A percentile compares a stretch with the other conserved stretches of the same genome.
phyloP scores from a whole-genome alignment of 495 filamentous ascomycete genomes.

The Hyphodiscus hymeniophilus region DNA sequence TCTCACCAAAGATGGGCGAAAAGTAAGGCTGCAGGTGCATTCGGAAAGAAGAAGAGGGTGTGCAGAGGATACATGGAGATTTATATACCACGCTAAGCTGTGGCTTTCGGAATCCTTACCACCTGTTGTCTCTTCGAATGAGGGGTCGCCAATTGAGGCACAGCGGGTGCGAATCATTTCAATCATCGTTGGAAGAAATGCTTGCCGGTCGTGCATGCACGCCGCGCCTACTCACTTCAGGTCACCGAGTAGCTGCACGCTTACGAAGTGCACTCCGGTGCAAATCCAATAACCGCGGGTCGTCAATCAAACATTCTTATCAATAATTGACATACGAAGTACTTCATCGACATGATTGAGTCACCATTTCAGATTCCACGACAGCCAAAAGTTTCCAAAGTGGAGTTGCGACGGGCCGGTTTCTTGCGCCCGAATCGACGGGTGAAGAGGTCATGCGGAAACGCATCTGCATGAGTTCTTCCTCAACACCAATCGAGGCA shows the following conservation, averaged over 20 bases:
- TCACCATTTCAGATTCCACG: too few relatives aligned
- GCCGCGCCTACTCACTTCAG: not conserved
- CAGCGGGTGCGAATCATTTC: not conserved
- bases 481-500: not conserved
- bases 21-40: constrained; percentile 3
- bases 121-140: not conserved
- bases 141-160: not conserved
- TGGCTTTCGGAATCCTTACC: not conserved
- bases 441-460: constrained; percentile 7
- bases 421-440: not conserved
- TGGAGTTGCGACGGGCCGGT: not conserved
- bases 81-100: not conserved
- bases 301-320: too few relatives aligned
- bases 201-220: not conserved
- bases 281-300: too few relatives aligned
- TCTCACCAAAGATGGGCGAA: not conserved
- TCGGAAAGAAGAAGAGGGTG: not conserved
- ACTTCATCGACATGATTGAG: too few relatives aligned
- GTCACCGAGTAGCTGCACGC: too few relatives aligned
- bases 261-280: too few relatives aligned
- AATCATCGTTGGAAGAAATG: not conserved
- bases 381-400: not conserved
- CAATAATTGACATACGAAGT: too few relatives aligned
- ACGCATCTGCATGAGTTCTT: not conserved
- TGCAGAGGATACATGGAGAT: not conserved